Evolutionary conservation across 768 basidiomycete species (phyloP), one percentile per base, ranked within the genome.

Genomic region (Mycena polygramma): DNA sequence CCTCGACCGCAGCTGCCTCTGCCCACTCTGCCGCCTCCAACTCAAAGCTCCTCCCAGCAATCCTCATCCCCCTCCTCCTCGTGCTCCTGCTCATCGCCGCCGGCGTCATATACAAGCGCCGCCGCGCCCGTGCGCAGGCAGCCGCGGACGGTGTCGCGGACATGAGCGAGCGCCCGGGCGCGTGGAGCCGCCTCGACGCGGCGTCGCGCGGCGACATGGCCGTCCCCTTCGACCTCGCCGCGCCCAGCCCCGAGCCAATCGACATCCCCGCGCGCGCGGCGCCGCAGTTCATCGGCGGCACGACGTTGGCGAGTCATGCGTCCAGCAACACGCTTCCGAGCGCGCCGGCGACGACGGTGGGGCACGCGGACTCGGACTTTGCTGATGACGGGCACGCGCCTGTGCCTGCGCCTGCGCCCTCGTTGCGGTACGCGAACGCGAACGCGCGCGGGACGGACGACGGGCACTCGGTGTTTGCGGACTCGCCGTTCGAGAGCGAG

Each of bases 121-220:
- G 57, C n/a, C 62, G 57, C 26, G 39, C 17, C 36, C 36, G 39
- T 26, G 55, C 46, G 2, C n/a, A 15, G 10, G 13, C n/a, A 17
- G 15, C 15, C 45, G 45, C 45, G 10, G 41, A 41, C 10, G 15
- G 41, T 7, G 15, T 7, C 41, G 10, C 41, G 2, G 11, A 41
- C 45, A 46, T 46, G 45, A 15, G 19, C 9, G 53, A 22, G 41
- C 15, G 20, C n/a, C 7, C 7, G 26, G 72, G 72, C 52, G 63
- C 68, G 24, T 73, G 72, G 72, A 69, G 72, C 55, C 68, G 68
- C 35, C 68, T 73, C 41, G 72, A 69, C 51, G 63, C 66, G 63
- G 66, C 71, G 9, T 72, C 71, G 67, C 66, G 67, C 43, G 65
- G 65, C 22, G 70, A 71, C 70, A 41, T 48, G 59, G 54, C 36